phyloP scores from a whole-genome alignment of 1,139 yeast species.

The Entelexis paramagnoliae region DNA sequence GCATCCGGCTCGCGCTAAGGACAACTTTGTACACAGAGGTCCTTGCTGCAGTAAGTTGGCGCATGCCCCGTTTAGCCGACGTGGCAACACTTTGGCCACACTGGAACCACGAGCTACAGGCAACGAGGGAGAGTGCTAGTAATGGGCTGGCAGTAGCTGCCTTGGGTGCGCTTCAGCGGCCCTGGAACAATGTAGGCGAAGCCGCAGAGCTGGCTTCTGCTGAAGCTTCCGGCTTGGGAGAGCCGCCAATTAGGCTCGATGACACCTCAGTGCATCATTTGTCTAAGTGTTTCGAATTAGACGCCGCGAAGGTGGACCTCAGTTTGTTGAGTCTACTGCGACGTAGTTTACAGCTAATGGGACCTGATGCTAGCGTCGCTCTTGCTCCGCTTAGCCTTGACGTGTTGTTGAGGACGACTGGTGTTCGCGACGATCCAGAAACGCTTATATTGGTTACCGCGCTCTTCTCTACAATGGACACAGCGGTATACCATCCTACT shows the following conservation, averaged over 20 bases:
- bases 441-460: conserved; percentile 35
- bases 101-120: conserved; percentile 18
- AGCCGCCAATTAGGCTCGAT: neutral
- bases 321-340: conserved; percentile 11
- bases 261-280: neutral
- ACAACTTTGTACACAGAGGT: conserved; percentile 20
- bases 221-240: neutral
- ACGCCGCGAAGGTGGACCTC: conserved; percentile 6
- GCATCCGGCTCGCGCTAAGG: conserved; percentile 14
- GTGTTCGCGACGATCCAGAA: conserved; percentile 70
- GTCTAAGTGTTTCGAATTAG: conserved; percentile 6
- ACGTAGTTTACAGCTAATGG: conserved; percentile 12
- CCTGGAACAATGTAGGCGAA: neutral
- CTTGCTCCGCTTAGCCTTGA: conserved; percentile 49
- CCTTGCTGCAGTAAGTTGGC: conserved; percentile 25
- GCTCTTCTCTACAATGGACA: conserved; percentile 38
- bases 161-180: neutral
- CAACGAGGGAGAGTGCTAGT: conserved; percentile 15
- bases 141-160: conserved; percentile 15
- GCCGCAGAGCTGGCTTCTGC: neutral
- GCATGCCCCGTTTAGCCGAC: neutral
- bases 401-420: conserved; percentile 53
- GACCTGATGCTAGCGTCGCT: conserved; percentile 10
- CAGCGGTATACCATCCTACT: conserved; percentile 5
- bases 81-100: conserved; percentile 6